Evolutionary conservation across 768 basidiomycete species (phyloP), one percentile per base, ranked within the genome.

Genomic region (Zangia roseola): DNA sequence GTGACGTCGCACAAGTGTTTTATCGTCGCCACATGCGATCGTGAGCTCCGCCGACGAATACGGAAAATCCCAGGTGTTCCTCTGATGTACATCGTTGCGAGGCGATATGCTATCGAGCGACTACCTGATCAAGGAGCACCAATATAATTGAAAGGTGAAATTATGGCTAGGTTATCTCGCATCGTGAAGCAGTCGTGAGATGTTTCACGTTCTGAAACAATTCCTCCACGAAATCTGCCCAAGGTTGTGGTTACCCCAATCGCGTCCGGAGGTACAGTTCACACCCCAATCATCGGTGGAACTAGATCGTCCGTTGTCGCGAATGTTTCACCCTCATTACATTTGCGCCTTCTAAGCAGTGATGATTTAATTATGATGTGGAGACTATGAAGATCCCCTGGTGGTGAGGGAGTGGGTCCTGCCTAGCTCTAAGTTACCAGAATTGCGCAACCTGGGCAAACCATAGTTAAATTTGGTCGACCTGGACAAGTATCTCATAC

Each of bases 11-110:
- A 94, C 72, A 90, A 91, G 65, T 97, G 94, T 69, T 98, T 91
- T 69, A 86, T 99, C 55, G 94, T 99, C 36, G 97, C 97, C 5
- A 97, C 97, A 20, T 98, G 95, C 63, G 97, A 99, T 78, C 78
- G 94, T 50, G 94, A 97, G 62, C 80, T 99, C 25, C 82, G 97
- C 25, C 76, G 93, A 40, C 80, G 97, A 45, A 87, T 99, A 71
- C 82, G 97, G 35, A 93, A 97, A 69, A 79, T 93, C 33, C 91
- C 91, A 28, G 91, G 94, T 50, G 88, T 97, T 38, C 94, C 94
- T 25, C 75, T 99, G 53, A 97, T 98, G 95, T 97, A 97, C 67
- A 97, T 99, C 57, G 91, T 92, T 55, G 84, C 83, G 65, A 77
- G 88, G 64, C 78, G 87, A 62, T 99, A 97, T 63, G 92, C 94